Conservation (phyloP, 345 rosid genomes). For the Eucalyptus erythrocorys region DNA sequence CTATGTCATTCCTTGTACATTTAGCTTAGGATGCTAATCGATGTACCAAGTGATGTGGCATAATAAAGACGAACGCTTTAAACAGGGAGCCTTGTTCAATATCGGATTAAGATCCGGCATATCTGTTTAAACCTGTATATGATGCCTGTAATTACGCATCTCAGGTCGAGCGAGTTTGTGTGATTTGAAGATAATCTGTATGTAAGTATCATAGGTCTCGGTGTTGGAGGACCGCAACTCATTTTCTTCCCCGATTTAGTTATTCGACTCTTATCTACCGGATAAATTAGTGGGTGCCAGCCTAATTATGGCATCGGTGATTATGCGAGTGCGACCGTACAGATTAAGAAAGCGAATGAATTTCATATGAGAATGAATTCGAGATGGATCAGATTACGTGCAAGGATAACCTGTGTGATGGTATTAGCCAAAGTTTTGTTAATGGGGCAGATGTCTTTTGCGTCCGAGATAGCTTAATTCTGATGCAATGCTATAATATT, state of each 20-base stretch:
- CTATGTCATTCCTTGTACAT: not conserved
- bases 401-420: not conserved
- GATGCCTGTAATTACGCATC: rapidly evolving
- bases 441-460: not conserved
- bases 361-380: not conserved
- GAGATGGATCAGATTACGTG: not conserved
- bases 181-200: not conserved
- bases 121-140: rapidly evolving
- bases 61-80: not conserved
- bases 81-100: not conserved
- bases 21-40: not conserved
- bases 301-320: not conserved
- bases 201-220: not conserved
- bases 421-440: not conserved
- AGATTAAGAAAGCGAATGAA: not conserved
- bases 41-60: not conserved
- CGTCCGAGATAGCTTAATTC: not conserved
- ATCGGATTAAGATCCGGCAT: not conserved
- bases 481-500: not conserved
- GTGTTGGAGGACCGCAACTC: not conserved
- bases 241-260: not conserved
- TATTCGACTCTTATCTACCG: not conserved
- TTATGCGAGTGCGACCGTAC: not conserved
- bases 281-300: not conserved
- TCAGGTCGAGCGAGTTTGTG: rapidly evolving